Conservation (phyloP, 2,329 filamentous ascomycete species). For the Neofusicoccum parvum region DNA sequence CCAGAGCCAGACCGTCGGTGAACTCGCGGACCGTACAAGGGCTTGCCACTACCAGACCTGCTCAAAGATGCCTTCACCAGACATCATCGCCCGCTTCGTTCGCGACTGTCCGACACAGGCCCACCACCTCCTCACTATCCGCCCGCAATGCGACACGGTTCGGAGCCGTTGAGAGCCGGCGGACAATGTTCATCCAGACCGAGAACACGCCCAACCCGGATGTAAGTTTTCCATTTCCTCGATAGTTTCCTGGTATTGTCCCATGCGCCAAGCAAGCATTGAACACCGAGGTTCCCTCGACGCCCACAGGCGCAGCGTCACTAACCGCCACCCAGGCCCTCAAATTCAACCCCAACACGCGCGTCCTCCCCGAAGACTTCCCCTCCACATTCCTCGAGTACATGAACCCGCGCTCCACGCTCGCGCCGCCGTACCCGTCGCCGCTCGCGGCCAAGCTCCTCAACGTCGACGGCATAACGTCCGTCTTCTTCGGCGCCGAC, state of each 20-base stretch:
- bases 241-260: background rate
- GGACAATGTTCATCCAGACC: constrained; percentile 97
- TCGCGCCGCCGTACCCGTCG: constrained; percentile 86
- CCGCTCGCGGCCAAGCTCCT: constrained; percentile 87
- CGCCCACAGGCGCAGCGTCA: background rate
- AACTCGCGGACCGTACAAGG: constrained; percentile 27
- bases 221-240: constrained; percentile 43
- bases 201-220: constrained; percentile 94
- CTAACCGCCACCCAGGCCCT: constrained; percentile 52
- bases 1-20: constrained; percentile 29
- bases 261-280: background rate
- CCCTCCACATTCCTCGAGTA: constrained; percentile 86
- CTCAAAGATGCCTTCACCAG: constrained; percentile 40
- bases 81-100: constrained; percentile 33
- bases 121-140: constrained; percentile 31
- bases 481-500: constrained; percentile 90
- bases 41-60: constrained; percentile 26
- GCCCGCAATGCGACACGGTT: constrained; percentile 17
- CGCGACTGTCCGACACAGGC: constrained; percentile 35
- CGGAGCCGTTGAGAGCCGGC: constrained; percentile 34
- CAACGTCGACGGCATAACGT: constrained; percentile 91
- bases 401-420: constrained; percentile 81
- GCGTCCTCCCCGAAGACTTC: constrained; percentile 75
- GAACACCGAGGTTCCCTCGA: too few relatives aligned
- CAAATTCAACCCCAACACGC: constrained; percentile 93